Base-by-base conservation (phyloP, 2,329 filamentous ascomycete species). In the Calonectria naviculata region DNA sequence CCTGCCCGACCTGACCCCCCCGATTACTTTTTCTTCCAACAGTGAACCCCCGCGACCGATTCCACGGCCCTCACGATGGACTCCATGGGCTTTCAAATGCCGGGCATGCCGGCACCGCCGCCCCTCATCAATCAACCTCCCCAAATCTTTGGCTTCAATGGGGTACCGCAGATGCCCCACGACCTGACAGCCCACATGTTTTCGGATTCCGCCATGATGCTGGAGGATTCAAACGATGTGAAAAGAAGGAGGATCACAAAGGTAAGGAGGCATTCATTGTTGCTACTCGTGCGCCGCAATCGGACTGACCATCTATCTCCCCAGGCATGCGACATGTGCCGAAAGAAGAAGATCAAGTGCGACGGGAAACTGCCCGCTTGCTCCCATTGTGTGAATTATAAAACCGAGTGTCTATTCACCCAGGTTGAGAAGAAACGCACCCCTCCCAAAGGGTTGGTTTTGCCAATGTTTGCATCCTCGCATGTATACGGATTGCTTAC, bases 341-440 rank as follows among this genome's bases (percentile, higher is more conserved):
- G 95, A 78, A 98, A 97, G 86, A 95, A 94, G 85, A 98, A 96
- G 88, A 97, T 98, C 85, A 98, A 98, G 85, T 98, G 96, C 84
- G 97, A 98, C 81, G 96, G 97, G 76, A 98, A 97, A 85, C 91
- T 97, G 84, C 96, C 97, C 42, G 92, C 95, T 71, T 99, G 97
- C 84, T 95, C 94, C 9, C 97, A 98, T 84, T 99, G 96, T 83
- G 93, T 93, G 82, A 98, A 98, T 83, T 98, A 98, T 87, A 98
- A 98, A 88, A 98, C 95, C 6, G 95, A 98, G 78, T 99, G 96
- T 83, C 91, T 98, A 77, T 98, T 98, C 81, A 98, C 97, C 0
- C 95, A 98, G 82, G 95, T 98, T 42, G 97, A 99, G 86, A 99
- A 99, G 91, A 99, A 99, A 89, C 91, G 97, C 70, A 97, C 94